Base-by-base conservation (phyloP, 2,329 filamentous ascomycete species). In the Xylariaceae sp. region DNA sequence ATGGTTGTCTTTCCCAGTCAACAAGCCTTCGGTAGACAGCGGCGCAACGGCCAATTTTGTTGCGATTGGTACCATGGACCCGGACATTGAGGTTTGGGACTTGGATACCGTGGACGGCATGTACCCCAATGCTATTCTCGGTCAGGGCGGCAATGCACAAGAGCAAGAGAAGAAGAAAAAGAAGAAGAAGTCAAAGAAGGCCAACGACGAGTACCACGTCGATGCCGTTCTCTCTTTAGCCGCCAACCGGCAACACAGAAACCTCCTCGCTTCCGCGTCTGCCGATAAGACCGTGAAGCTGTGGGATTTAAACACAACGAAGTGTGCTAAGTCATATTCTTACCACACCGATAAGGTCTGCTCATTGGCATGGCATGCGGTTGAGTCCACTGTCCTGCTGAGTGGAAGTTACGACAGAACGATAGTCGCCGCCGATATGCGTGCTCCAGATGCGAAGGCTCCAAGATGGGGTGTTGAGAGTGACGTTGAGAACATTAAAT, bases 341-440 rank as follows among this genome's bases (percentile, higher is more conserved):
- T 90, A 96, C 76, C 94, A 99, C 77, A 96, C 90, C 42, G 94
- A 97, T 81, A 99, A 99, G 78, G 92, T 97, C 66, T 99, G 92
- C 82, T 91, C 93, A 18, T 78, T 99, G 58, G 89, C 93, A 66
- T 99, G 95, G 94, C 91, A 97, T 78, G 83, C 89, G 0, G 83
- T 82, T 49, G 90, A 97, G 74, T 86, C 92, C 2, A 97, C 94
- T 0, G 86, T 96, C 17, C 82, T 99, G 23, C 82, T 99, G 61
- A 96, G 88, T 70, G 94, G 94, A 62, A 95, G 90, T 72, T 99
- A 97, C 77, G 94, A 99, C 75, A 87, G 92, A 65, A 97, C 92
- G 2, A 83, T 96, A 8, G 90, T 96, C 7, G 92, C 90, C n/a
- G 89, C 91, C 2, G 94, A 99, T 73, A 97, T 99, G 93, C 86